These are phyloP conservation scores for Pleurotus salmoneostramineus DNA, from an alignment of 768 basidiomycete species.

Conservation along the genomic window DNA sequence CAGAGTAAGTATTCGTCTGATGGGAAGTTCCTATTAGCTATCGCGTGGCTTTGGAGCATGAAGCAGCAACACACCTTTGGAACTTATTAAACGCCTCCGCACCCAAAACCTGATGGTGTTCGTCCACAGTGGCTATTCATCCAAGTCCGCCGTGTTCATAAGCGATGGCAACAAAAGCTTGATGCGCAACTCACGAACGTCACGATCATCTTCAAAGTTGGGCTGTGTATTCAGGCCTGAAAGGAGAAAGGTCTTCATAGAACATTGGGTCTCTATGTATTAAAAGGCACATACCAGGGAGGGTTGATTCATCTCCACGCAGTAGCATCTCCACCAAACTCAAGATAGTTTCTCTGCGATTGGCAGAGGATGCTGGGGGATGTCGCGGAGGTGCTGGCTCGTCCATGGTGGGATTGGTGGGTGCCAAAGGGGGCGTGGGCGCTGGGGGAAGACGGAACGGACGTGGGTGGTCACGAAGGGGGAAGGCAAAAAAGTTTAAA, in stretches of 20 bases:
- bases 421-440: neutral
- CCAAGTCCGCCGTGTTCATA: neutral
- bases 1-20: slow-evolving; percentile 4
- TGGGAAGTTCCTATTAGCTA: neutral
- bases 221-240: slow-evolving; percentile 6
- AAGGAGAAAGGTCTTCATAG: neutral
- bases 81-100: slow-evolving; percentile 8
- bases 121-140: slow-evolving; percentile 4
- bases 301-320: slow-evolving; percentile 1
- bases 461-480: neutral
- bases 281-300: neutral
- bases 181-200: slow-evolving; percentile 2
- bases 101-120: slow-evolving; percentile 6
- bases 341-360: slow-evolving; percentile 6
- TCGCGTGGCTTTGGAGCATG: neutral
- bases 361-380: neutral
- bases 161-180: neutral
- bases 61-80: neutral
- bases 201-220: slow-evolving; percentile 7
- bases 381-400: neutral
- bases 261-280: neutral
- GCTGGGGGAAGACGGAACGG: neutral
- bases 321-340: slow-evolving; percentile 6
- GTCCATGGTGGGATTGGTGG: neutral
- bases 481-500: neutral